Conservation (phyloP, 1,139 yeast genomes). For the Geotrichum cucujoidarum region DNA sequence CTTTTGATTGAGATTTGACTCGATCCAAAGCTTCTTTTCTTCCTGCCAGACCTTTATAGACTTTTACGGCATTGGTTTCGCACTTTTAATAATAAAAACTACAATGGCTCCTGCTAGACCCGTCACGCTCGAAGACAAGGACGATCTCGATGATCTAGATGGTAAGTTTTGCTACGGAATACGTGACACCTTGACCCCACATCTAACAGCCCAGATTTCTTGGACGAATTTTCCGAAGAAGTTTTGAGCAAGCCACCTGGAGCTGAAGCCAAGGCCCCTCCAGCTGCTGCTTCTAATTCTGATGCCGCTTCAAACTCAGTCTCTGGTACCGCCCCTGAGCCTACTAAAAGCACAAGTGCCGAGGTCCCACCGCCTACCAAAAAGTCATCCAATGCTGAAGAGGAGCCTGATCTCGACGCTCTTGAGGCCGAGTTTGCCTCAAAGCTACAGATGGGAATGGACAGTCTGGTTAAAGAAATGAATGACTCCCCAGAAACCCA, state of each 20-base stretch:
- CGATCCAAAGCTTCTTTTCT: no score
- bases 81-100: no score
- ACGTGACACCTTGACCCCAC: not conserved
- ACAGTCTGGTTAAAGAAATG: constrained; percentile 50
- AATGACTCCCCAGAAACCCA: constrained; percentile 62
- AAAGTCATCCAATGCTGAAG: not conserved
- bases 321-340: constrained; percentile 8
- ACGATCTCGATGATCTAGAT: constrained; percentile 42
- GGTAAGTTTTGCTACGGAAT: constrained; percentile 23
- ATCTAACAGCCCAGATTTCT: constrained; percentile 26
- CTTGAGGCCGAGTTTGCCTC: constrained; percentile 45
- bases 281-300: constrained; percentile 3
- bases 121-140: constrained; percentile 28
- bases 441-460: constrained; percentile 36
- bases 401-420: constrained; percentile 35
- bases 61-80: no score
- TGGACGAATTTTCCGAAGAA: constrained; percentile 57
- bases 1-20: no score
- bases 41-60: no score
- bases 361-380: constrained; percentile 20
- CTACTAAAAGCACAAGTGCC: constrained; percentile 10
- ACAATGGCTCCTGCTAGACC: no score
- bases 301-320: constrained; percentile 22
- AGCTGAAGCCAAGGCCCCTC: constrained; percentile 24
- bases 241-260: constrained; percentile 64